These are phyloP conservation scores for Caryopteris hybrid DNA, from an alignment of 305 asterid species.

Conservation along the genomic window DNA sequence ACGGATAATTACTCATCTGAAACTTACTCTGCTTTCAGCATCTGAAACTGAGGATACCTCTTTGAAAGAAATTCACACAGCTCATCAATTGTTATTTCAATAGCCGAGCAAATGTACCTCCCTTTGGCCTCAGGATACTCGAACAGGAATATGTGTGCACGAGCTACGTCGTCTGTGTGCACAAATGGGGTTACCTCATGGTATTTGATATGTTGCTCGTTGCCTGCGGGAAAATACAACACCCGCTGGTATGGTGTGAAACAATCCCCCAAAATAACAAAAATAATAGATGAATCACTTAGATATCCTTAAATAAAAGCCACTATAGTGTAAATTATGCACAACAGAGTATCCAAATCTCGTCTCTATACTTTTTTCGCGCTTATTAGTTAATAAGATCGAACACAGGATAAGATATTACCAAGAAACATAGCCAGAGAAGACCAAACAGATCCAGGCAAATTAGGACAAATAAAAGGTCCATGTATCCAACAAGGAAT, in stretches of 20 bases:
- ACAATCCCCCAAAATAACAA: no score
- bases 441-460: constrained; percentile 36
- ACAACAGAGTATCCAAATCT: not conserved
- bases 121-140: constrained; percentile 49
- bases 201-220: not conserved
- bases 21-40: constrained; percentile 37
- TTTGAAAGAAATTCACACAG: constrained; percentile 23
- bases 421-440: constrained; percentile 43
- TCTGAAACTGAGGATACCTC: constrained; percentile 31
- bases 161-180: constrained; percentile 50
- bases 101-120: constrained; percentile 42
- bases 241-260: no score
- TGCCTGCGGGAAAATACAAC: constrained; percentile 25
- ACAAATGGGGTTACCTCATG: constrained; percentile 11
- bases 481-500: constrained; percentile 53
- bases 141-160: constrained; percentile 45
- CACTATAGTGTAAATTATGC: no score
- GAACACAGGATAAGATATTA: not conserved
- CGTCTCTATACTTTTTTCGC: not conserved
- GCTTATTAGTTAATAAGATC: no score
- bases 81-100: constrained; percentile 21
- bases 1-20: no score
- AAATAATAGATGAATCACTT: no score
- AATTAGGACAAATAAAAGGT: constrained; percentile 41
- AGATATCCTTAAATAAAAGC: no score